Evolutionary conservation across 257 asterid species (phyloP).

Genomic region (Scutellaria barbata): DNA sequence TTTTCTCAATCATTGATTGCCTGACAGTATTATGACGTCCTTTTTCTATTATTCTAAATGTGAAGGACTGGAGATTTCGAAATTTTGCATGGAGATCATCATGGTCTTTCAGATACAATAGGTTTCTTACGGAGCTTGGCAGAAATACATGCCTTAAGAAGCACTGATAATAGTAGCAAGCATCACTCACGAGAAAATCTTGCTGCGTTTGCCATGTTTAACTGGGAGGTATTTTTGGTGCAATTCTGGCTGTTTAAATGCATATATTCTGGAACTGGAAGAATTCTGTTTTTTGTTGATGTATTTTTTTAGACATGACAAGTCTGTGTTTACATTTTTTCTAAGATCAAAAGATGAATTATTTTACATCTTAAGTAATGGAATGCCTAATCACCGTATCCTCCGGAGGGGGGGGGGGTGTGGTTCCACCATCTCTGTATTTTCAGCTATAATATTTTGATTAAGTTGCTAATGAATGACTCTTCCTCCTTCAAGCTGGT

Average conservation of each 20-base stretch:
- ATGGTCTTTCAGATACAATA: conserved; percentile 62
- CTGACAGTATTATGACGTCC: conserved; percentile 1
- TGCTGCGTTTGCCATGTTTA: conserved; percentile 64
- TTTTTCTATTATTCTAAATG: conserved; percentile 23
- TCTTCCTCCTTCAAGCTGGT: neutral
- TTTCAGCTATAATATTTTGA: neutral
- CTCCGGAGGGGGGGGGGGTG: too few relatives aligned
- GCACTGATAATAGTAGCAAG: conserved; percentile 39
- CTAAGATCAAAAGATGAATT: neutral
- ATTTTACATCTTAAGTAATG: neutral
- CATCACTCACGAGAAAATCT: conserved; percentile 56
- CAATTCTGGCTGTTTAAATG: conserved; percentile 25
- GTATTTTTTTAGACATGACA: neutral
- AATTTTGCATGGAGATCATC: conserved; percentile 75
- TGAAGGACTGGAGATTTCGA: conserved; percentile 57
- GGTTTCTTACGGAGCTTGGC: conserved; percentile 60
- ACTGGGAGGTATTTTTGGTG: conserved; percentile 64
- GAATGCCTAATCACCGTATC: neutral
- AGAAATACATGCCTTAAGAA: conserved; percentile 50
- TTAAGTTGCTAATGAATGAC: conserved; percentile 2
- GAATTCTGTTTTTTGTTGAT: neutral
- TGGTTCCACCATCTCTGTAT: too few relatives aligned
- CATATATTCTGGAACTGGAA: conserved; percentile 8
- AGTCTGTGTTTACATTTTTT: neutral
- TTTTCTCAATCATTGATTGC: conserved; percentile 7